A percentile compares a stretch with the other conserved stretches of the same genome.
Evolutionary conservation across 78 protist species (phyloP).

Genomic region (Dictyostelium brefeldianum): DNA sequence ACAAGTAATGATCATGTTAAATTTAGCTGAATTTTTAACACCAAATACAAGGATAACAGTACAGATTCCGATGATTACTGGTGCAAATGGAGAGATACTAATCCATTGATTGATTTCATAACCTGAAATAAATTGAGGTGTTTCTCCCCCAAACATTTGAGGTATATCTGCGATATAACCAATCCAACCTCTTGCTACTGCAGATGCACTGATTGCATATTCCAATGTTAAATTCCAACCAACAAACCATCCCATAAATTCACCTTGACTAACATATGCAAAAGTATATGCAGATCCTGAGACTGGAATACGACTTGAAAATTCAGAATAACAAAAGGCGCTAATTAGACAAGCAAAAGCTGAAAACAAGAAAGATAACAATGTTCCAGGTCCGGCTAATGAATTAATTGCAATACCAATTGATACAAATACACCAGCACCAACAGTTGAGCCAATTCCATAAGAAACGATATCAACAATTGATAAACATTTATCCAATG

Average conservation of each 20-base stretch:
- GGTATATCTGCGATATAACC: conserved; percentile 36
- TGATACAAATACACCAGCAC: conserved; percentile 91
- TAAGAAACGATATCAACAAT: conserved; percentile 79
- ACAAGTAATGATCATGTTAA: conserved; percentile 41
- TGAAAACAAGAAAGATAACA: conserved; percentile 69
- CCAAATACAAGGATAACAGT: conserved; percentile 76
- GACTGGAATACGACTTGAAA: conserved; percentile 75
- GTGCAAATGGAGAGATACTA: conserved; percentile 40
- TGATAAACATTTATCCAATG: conserved; percentile 59
- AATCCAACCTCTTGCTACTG: conserved; percentile 89
- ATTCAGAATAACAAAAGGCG: conserved; percentile 85
- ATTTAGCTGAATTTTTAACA: conserved; percentile 66
- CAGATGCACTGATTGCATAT: conserved; percentile 80
- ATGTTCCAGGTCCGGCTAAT: conserved; percentile 87
- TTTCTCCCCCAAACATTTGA: not conserved
- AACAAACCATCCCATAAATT: conserved; percentile 78
- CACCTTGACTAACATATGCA: conserved; percentile 81
- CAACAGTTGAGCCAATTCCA: conserved; percentile 82
- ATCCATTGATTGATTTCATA: not conserved
- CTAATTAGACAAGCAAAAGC: conserved; percentile 70
- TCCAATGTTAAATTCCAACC: conserved; percentile 83
- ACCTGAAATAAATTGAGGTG: conserved; percentile 56
- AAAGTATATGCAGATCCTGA: conserved; percentile 89
- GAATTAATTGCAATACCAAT: conserved; percentile 80
- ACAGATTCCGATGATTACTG: conserved; percentile 47